phyloP scores from a whole-genome alignment of 139 green algal genomes.

The Chlamydomonas sp. region DNA sequence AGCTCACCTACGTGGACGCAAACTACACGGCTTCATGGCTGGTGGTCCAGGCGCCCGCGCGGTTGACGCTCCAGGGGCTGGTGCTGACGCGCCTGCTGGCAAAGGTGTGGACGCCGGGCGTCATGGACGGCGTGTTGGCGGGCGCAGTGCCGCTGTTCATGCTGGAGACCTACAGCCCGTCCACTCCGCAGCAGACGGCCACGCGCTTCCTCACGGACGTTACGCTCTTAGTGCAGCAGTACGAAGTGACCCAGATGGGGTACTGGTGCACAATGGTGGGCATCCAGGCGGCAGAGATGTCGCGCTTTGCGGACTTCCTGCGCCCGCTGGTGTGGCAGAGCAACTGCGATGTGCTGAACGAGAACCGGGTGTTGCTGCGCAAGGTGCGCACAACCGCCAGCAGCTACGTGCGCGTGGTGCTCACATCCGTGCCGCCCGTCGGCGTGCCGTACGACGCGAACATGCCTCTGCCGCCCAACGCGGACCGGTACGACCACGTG shows the following conservation, averaged over 20 bases:
- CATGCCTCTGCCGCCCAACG: background rate
- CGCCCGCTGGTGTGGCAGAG: background rate
- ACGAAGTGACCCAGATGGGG: slow-evolving; percentile 23
- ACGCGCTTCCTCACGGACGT: background rate
- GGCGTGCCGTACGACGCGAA: slow-evolving; percentile 3
- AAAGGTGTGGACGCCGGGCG: background rate
- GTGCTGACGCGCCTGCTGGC: background rate
- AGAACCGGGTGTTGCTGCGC: background rate
- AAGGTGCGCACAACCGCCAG: background rate
- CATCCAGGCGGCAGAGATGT: background rate
- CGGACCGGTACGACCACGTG: background rate
- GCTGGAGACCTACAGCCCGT: background rate
- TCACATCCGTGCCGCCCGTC: slow-evolving; percentile 8
- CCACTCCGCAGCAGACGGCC: background rate
- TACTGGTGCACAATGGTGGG: slow-evolving; percentile 26
- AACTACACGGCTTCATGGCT: slow-evolving; percentile 18
- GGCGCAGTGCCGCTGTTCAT: slow-evolving; percentile 17
- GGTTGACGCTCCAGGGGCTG: slow-evolving; percentile 24
- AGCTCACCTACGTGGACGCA: slow-evolving; percentile 10
- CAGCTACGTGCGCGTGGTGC: background rate
- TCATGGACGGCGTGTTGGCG: slow-evolving; percentile 23
- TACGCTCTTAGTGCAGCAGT: slow-evolving; percentile 5
- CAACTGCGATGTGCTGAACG: slow-evolving; percentile 7
- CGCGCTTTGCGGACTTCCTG: slow-evolving; percentile 4
- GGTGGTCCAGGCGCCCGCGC: slow-evolving; percentile 21